Conservation (phyloP, 164 flowering plant species). For the Kalanchoe fedtschenkoi region DNA sequence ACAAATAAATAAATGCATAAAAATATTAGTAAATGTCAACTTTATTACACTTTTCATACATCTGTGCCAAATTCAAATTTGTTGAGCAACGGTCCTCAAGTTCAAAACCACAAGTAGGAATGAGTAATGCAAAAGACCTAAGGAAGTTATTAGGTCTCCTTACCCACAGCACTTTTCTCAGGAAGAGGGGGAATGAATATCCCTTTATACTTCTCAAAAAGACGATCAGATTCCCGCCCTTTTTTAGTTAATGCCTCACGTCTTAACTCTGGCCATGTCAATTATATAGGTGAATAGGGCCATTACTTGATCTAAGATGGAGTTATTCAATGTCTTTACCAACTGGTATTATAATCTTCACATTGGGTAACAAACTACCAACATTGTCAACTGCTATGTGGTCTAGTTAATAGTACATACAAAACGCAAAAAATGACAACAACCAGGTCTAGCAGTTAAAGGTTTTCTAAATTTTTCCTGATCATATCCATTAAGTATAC, state of each 20-base stretch:
- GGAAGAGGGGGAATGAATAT: constrained; percentile 96
- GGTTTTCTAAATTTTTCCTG: not conserved
- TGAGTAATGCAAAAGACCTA: too few species aligned
- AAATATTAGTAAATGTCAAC: too few species aligned
- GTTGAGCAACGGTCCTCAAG: too few species aligned
- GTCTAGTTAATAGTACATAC: not conserved
- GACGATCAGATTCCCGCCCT: constrained; percentile 34
- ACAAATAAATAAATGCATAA: too few species aligned
- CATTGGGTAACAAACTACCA: not conserved
- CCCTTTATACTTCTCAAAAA: constrained; percentile 90
- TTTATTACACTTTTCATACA: too few species aligned
- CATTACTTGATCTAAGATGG: too few species aligned
- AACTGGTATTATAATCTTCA: not conserved
- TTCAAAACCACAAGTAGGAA: not conserved
- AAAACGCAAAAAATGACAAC: not conserved
- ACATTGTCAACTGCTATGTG: not conserved
- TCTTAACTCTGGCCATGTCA: not conserved
- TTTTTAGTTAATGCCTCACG: not conserved
- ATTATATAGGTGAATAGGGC: not conserved
- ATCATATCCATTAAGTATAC: not conserved
- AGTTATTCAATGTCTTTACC: not conserved
- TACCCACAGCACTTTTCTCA: constrained; percentile 98
- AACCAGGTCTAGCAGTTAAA: not conserved
- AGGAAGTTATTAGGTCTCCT: constrained; percentile 6
- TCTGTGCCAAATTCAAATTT: too few species aligned